Evolutionary conservation across 2,329 filamentous ascomycete species (phyloP), one percentile per base, ranked within the genome.

Genomic region (Aspergillus novofumigatus): DNA sequence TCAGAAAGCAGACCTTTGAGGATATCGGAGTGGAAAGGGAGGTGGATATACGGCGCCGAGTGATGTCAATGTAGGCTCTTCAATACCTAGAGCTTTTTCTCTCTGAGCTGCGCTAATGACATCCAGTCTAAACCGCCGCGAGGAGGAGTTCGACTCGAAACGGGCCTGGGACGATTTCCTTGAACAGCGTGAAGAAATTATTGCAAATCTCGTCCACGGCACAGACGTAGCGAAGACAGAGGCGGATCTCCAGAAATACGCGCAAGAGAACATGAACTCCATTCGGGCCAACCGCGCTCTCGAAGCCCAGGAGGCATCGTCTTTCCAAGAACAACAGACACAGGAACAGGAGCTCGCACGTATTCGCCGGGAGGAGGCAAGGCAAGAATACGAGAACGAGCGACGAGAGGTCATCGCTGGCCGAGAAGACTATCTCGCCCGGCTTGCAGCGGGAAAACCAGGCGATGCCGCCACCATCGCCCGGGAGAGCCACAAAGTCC

Each of bases 131-230:
- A 97, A 97, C 77, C 88, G 91, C 67, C 81, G 85, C 20, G 88
- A 96, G 76, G 90, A 94, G 61, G 94, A 99, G 72, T 99, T 99
- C 68, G 89, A 95, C 73, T 86, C 84, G 1, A 81, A 96, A 58
- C 79, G 84, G 47, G 89, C 87, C 69, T 99, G 88, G 80, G 97
- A 99, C 76, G 88, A 97, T 74, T 97, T 97, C 77, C 85, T 99
- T 11, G 91, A 97, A 75, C 87, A 90, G 69, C 91, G 96, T 42
- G 94, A 99, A 78, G 86, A 89, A 63, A 83, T 97, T 60, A 92
- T 92, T 1, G 92, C 92, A 76, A 93, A 97, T 70, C 81, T 99
- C 9, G 88, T 97, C 53, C 82, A 86, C 62, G 86, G 87, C 45
- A 81, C 79, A 47, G 86, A 92, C 58, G 81, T 87, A 0, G 84